Evolutionary conservation across 1,284 basidiomycete species (phyloP).

Genomic region (Athelia psychrophila): DNA sequence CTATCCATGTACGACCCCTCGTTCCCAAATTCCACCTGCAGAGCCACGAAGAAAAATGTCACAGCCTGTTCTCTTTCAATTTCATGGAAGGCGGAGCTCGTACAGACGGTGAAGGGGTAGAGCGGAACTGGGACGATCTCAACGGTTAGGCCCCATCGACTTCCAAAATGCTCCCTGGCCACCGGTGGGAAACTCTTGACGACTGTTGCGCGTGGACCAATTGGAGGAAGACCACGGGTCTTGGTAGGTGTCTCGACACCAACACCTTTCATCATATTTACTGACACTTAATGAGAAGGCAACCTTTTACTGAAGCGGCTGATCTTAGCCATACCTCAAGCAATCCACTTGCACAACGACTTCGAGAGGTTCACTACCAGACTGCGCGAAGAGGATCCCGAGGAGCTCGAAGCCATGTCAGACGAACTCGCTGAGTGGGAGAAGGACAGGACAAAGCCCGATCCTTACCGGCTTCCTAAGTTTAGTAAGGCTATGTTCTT

Average conservation of each 20-base stretch:
- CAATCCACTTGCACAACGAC: slow-evolving; percentile 8
- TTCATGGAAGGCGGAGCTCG: slow-evolving; percentile 7
- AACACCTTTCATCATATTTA: background rate
- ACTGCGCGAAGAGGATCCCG: slow-evolving; percentile 1
- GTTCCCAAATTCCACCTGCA: slow-evolving; percentile 9
- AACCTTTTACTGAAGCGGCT: slow-evolving; percentile 2
- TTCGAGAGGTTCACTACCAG: slow-evolving; percentile 1
- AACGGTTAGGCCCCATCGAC: slow-evolving; percentile 9
- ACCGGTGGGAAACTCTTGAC: slow-evolving; percentile 15
- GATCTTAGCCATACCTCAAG: background rate
- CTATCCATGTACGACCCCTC: background rate
- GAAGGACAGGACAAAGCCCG: slow-evolving; percentile 11
- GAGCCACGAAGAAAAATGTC: slow-evolving; percentile 6
- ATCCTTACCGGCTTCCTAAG: slow-evolving; percentile 15
- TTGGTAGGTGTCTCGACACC: slow-evolving; percentile 9
- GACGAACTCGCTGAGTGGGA: slow-evolving; percentile 20
- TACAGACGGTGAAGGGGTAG: slow-evolving; percentile 13
- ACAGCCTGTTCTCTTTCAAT: slow-evolving; percentile 11
- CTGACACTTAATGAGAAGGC: slow-evolving; percentile 10
- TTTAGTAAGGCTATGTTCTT: slow-evolving; percentile 2
- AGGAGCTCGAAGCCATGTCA: slow-evolving; percentile 13
- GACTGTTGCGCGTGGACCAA: slow-evolving; percentile 11
- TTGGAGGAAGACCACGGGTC: slow-evolving; percentile 5
- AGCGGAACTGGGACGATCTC: slow-evolving; percentile 11
- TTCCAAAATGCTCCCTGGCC: slow-evolving; percentile 12